Evolutionary conservation across 2,329 filamentous ascomycete species (phyloP), one percentile per base, ranked within the genome.

Genomic region (Alternaria angustiovoidea): DNA sequence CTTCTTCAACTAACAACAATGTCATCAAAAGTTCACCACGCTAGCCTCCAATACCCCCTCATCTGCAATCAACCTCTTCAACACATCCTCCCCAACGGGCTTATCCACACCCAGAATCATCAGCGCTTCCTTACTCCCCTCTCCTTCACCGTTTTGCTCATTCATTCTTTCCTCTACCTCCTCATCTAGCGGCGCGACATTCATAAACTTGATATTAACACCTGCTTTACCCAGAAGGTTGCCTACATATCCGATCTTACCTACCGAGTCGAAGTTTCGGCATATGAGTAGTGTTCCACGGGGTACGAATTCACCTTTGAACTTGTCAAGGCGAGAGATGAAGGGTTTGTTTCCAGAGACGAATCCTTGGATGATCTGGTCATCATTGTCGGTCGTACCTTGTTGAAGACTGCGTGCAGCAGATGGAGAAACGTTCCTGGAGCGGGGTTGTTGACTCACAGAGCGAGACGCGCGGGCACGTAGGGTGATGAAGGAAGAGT

Each of bases 141-240:
- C 18, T 7, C 18, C 20, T 0, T 12, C 39, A 0, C 39, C 57
- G 36, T 62, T 62, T 32, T 71, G 65, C 11, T 39, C 67, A 53
- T 68, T 65, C 61, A 61, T 39, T 51, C 64, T 57, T 59, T 76
- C 66, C 52, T 71, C 66, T 16, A 72, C 63, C 44, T 77, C 76
- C 39, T 80, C 75, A 57, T 84, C 83, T 63, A 91, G 75, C 8
- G 85, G 84, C 48, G 85, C 85, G 1, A 94, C 91, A 72, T 87
- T 89, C 92, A 94, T 95, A 74, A 89, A 93, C 46, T 86, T 86
- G 75, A 94, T 92, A 71, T 95, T 95, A 53, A 95, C 88, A 0
- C 87, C 88, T 38, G 90, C 86, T 38, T 83, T 84, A 0, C 91
- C 92, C 26, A 94, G 80, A 52, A 88, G 84, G 59, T 84, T 88